A percentile compares a stretch with the other conserved stretches of the same genome.
Conservation (phyloP, 2,329 filamentous ascomycete genomes). For the Alternaria atra region DNA sequence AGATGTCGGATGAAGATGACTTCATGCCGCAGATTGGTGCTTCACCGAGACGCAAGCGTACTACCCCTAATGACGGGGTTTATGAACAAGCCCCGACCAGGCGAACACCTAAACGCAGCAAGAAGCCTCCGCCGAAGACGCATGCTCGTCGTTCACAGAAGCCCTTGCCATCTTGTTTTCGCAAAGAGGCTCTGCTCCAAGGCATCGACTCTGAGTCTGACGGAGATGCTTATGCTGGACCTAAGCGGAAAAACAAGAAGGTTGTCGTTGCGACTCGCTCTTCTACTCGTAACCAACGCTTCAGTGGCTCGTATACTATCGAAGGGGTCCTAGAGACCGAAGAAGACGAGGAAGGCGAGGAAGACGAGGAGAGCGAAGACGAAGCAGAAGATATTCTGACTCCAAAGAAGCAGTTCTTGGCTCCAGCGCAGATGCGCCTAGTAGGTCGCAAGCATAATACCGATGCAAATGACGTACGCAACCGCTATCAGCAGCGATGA, state of each 20-base stretch:
- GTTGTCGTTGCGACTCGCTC: neutral
- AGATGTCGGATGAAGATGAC: neutral
- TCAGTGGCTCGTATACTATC: conserved; percentile 2
- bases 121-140: neutral
- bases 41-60: neutral
- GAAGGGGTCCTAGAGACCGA: neutral
- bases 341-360: conserved; percentile 2
- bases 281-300: conserved; percentile 1
- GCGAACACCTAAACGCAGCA: neutral
- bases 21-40: neutral
- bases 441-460: neutral
- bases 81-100: neutral
- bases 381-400: neutral
- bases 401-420: neutral
- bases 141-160: neutral
- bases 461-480: neutral
- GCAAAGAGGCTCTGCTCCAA: neutral
- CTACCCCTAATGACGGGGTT: neutral
- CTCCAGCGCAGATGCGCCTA: neutral
- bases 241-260: conserved; percentile 9
- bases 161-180: neutral
- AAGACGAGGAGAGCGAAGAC: neutral
- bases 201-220: conserved; percentile 16
- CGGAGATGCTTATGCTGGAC: conserved; percentile 10
- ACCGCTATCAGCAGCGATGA: neutral